phyloP scores from a whole-genome alignment of 805 yeast species.

The Candida ulmi region DNA sequence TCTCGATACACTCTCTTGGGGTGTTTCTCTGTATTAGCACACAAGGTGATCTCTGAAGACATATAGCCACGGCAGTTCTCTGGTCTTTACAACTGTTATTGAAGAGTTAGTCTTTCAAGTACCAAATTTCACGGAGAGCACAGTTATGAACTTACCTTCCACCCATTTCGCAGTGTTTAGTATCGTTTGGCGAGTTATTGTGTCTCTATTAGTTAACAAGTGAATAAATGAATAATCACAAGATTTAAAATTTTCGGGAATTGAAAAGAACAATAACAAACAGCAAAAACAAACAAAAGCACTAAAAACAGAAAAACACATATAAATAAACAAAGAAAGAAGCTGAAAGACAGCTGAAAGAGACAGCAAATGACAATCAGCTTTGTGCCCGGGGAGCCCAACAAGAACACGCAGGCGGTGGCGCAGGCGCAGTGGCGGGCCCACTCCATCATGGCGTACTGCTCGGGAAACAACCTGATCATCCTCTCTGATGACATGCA shows the following conservation, averaged over 20 bases:
- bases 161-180: constrained; percentile 32
- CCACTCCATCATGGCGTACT: constrained; percentile 62
- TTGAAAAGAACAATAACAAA: too few species aligned
- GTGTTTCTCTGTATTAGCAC: constrained; percentile 85
- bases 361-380: constrained; percentile 50
- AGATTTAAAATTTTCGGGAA: too few species aligned
- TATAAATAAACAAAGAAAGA: too few species aligned
- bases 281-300: too few species aligned
- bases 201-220: constrained; percentile 1
- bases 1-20: constrained; percentile 80
- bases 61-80: constrained; percentile 89
- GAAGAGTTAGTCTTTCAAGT: constrained; percentile 1
- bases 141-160: constrained; percentile 37
- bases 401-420: constrained; percentile 46
- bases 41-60: constrained; percentile 94
- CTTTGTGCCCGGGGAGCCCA: constrained; percentile 85
- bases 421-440: constrained; percentile 62
- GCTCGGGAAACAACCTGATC: constrained; percentile 85
- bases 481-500: constrained; percentile 46
- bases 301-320: too few species aligned
- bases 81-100: constrained; percentile 80
- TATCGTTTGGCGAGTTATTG: background rate
- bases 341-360: too few species aligned
- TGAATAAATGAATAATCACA: too few species aligned
- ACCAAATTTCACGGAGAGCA: background rate